Base-by-base conservation (phyloP, 169 alveolate genomes). In the Babesia caballi region DNA sequence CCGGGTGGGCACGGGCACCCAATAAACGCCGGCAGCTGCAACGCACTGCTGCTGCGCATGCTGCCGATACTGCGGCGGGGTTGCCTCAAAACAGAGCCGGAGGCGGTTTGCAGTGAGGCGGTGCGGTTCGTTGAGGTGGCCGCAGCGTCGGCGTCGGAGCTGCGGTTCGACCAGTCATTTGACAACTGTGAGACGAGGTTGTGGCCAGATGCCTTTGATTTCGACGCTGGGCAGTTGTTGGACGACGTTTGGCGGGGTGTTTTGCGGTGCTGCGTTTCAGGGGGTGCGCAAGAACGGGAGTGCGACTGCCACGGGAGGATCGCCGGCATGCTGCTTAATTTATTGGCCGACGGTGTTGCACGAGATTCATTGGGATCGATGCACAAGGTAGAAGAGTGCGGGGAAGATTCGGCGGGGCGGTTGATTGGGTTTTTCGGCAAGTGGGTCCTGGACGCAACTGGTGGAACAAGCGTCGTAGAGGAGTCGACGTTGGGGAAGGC, bases 1-100 rank as follows among this genome's bases (percentile, higher is more conserved):
- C 15, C 27, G 6, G 21, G 19, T 3, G 19, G 38, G 11, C 2
- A 4, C 3, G 35, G 15, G 5, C 25, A 38, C 49, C 12, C 61
- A 2, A 49, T 63, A 8, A 61, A 63, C 40, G 23, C 73, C 21
- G 54, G 12, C 47, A 63, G 73, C 38, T 63, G 73, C 23, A 63
- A 63, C 33, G 4, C 58, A 0, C 60, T 63, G n/a, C 33, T 63
- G 60, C 60, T 63, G 12, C 23, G 35, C 49, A 47, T 63, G 52
- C 32, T 63, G 60, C 73, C 73, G 8, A 44, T 63, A 33, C 46
- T 63, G 3, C 11, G 38, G 15, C 58, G 40, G 4, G 50, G 61
- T 8, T n/a, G 30, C 46, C n/a, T 42, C 27, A 56, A 60, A 30
- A 17, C 53, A 5, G 56, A 44, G 1, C 35, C 4, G 32, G 73